Evolutionary conservation across 2,329 filamentous ascomycete species (phyloP).

Genomic region (Rosellinia necatrix): DNA sequence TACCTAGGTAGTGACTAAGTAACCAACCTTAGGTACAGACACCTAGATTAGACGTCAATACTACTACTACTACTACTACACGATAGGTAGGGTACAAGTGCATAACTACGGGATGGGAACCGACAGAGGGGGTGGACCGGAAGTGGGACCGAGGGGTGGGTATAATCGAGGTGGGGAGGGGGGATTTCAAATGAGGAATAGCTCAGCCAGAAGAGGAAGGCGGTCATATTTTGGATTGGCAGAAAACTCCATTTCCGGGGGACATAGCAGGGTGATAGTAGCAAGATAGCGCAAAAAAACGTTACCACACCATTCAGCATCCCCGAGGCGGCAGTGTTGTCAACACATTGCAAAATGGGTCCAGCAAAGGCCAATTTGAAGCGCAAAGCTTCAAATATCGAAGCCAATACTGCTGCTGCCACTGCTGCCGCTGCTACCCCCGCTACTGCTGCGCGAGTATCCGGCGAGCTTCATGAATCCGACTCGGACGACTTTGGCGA

Average conservation of each 20-base stretch:
- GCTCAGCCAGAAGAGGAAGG: constrained; percentile 13
- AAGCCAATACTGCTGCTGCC: constrained; percentile 48
- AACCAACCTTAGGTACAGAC: too few species aligned
- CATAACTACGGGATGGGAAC: constrained; percentile 10
- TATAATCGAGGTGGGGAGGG: background rate
- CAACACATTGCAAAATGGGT: constrained; percentile 44
- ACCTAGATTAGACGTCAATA: too few species aligned
- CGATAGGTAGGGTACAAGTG: too few species aligned
- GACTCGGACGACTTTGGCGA: constrained; percentile 63
- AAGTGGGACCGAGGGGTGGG: constrained; percentile 3
- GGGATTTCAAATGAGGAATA: background rate
- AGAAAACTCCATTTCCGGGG: constrained; percentile 22
- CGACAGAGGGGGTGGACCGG: background rate
- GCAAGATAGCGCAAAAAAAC: constrained; percentile 21
- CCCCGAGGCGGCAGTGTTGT: constrained; percentile 3
- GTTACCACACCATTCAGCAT: background rate
- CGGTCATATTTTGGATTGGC: constrained; percentile 26
- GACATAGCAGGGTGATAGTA: background rate
- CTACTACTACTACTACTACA: too few species aligned
- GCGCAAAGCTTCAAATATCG: constrained; percentile 65
- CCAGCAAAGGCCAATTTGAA: constrained; percentile 57
- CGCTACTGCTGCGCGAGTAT: background rate
- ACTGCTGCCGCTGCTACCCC: background rate
- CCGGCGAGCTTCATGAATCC: constrained; percentile 52
- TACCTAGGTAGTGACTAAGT: too few species aligned